phyloP scores from a whole-genome alignment of 192 early-diverging fungal species.

The Thoreauomyces humboldtii region DNA sequence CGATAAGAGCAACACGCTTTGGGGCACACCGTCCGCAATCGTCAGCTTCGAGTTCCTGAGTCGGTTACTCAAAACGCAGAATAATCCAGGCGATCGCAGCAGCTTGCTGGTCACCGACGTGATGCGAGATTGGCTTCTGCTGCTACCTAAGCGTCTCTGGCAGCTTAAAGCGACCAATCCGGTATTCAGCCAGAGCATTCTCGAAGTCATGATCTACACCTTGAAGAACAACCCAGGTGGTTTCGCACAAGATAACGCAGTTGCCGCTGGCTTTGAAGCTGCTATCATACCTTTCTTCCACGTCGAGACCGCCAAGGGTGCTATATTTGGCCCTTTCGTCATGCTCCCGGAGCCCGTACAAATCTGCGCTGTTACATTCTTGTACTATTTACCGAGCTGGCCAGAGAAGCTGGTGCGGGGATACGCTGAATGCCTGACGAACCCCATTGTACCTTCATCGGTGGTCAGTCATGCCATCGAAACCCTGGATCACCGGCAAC shows the following conservation, averaged over 20 bases:
- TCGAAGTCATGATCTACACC: constrained; percentile 7
- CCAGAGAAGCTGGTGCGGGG: constrained; percentile 20
- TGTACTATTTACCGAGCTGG: constrained; percentile 22
- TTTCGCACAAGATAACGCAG: background rate
- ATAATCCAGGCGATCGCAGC: too few relatives aligned
- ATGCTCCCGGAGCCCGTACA: constrained; percentile 5
- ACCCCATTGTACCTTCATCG: background rate
- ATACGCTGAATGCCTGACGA: constrained; percentile 8
- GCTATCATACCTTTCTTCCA: constrained; percentile 19
- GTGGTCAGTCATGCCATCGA: constrained; percentile 9
- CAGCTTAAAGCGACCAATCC: constrained; percentile 16
- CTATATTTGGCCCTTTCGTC: constrained; percentile 27
- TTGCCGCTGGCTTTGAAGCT: background rate
- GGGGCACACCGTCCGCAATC: constrained; percentile 8
- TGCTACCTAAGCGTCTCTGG: constrained; percentile 25
- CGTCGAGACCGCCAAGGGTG: constrained; percentile 16
- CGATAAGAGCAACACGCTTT: background rate
- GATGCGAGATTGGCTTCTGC: constrained; percentile 6
- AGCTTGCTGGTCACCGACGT: too few relatives aligned
- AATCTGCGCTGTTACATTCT: background rate
- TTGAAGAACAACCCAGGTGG: constrained; percentile 3
- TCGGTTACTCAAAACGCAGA: background rate
- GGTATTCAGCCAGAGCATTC: constrained; percentile 24
- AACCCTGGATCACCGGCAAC: constrained; percentile 17
- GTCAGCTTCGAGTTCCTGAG: background rate